Conservation (phyloP, 345 rosid genomes). For the Alliaria petiolata region DNA sequence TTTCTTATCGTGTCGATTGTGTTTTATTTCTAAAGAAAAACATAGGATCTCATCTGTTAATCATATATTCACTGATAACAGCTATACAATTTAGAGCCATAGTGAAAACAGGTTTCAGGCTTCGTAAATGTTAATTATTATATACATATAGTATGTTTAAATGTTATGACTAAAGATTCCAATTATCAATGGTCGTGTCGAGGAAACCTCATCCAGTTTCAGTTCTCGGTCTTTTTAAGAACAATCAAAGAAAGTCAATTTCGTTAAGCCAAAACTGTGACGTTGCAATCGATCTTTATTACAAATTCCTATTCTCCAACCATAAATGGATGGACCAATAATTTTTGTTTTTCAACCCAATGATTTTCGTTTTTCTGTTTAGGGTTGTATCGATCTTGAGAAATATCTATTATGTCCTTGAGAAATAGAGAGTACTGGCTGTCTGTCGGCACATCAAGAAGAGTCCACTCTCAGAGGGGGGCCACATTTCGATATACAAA, state of each 20-base stretch:
- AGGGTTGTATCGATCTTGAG: background rate
- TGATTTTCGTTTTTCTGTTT: background rate
- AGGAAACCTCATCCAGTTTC: background rate
- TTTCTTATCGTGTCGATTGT: background rate
- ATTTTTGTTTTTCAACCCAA: slow-evolving; percentile 1
- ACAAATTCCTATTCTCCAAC: slow-evolving; percentile 21
- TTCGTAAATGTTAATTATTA: background rate
- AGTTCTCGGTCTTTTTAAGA: background rate
- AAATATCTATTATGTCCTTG: slow-evolving; percentile 14
- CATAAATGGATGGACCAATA: slow-evolving; percentile 9
- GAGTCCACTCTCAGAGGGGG: slow-evolving; percentile 4
- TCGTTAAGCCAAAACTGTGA: slow-evolving; percentile 1
- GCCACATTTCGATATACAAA: background rate
- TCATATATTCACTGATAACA: background rate
- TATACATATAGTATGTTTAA: background rate
- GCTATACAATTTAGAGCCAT: background rate
- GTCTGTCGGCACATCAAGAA: slow-evolving; percentile 25
- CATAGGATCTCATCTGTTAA: background rate
- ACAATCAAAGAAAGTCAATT: slow-evolving; percentile 17
- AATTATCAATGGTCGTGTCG: background rate
- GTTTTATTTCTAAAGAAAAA: background rate
- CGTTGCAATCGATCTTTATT: slow-evolving; percentile 13
- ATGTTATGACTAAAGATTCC: background rate
- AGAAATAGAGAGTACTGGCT: background rate
- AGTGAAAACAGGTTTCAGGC: background rate